phyloP scores from a whole-genome alignment of 2,329 filamentous ascomycete genomes.

The Trichophyton schoenleinii region DNA sequence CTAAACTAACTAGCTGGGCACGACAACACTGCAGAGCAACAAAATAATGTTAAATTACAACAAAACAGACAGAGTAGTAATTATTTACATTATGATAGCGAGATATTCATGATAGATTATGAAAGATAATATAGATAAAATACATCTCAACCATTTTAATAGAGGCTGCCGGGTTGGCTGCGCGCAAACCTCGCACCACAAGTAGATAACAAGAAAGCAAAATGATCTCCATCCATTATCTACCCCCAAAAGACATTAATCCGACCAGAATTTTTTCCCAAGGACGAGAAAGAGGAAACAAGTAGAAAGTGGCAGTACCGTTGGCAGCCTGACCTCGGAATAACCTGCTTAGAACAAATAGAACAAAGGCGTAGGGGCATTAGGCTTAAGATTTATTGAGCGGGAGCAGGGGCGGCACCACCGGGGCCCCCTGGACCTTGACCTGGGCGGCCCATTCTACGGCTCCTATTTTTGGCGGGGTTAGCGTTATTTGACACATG shows the following conservation, averaged over 20 bases:
- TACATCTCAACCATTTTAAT: slow-evolving; percentile 3
- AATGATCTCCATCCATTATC: slow-evolving; percentile 2
- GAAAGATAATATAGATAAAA: not conserved
- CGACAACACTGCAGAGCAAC: not conserved
- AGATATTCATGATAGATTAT: not conserved
- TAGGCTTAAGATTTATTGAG: slow-evolving; percentile 6
- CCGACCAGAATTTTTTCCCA: not conserved
- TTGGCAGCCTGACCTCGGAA: not conserved
- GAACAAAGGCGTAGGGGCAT: not conserved
- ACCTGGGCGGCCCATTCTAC: slow-evolving; percentile 11
- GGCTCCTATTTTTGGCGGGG: slow-evolving; percentile 16
- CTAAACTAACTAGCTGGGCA: not conserved
- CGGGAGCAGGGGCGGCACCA: slow-evolving; percentile 4
- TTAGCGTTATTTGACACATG: slow-evolving; percentile 3
- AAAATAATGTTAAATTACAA: not conserved
- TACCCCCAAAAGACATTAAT: slow-evolving; percentile 1
- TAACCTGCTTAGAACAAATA: not conserved
- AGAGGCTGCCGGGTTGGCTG: not conserved
- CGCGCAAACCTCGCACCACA: not conserved
- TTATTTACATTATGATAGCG: too few relatives aligned
- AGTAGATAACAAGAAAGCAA: not conserved
- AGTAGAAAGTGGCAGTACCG: not conserved
- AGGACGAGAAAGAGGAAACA: not conserved
- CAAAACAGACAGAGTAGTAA: too few relatives aligned
- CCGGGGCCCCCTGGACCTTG: slow-evolving; percentile 4